Evolutionary conservation across 2,329 filamentous ascomycete genomes (phyloP).

Genomic region (Madurella mycetomatis): DNA sequence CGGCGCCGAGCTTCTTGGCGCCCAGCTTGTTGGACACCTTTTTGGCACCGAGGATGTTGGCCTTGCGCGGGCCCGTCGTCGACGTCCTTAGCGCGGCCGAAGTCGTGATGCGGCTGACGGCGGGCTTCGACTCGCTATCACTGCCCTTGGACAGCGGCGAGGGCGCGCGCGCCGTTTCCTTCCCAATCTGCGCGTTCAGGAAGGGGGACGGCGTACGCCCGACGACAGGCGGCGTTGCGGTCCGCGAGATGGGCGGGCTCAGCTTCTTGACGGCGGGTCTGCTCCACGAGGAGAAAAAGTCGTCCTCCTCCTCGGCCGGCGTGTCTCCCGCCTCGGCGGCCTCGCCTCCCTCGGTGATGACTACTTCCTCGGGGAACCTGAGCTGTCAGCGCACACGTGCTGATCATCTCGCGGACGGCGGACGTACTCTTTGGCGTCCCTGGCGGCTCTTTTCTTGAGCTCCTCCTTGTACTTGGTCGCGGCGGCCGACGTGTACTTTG

Average conservation of each 20-base stretch:
- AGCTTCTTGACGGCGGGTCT: slow-evolving; percentile 96
- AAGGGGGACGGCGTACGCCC: slow-evolving; percentile 87
- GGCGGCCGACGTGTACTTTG: slow-evolving; percentile 91
- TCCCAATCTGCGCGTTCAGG: slow-evolving; percentile 70
- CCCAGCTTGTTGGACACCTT: slow-evolving; percentile 77
- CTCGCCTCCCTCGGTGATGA: slow-evolving; percentile 70
- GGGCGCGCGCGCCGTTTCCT: slow-evolving; percentile 69
- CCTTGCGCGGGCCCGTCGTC: slow-evolving; percentile 66
- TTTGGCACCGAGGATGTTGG: slow-evolving; percentile 80
- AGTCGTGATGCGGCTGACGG: slow-evolving; percentile 68
- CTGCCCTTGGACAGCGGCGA: slow-evolving; percentile 70
- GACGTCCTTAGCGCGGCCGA: slow-evolving; percentile 81
- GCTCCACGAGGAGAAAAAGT: slow-evolving; percentile 99
- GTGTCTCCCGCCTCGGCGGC: slow-evolving; percentile 65
- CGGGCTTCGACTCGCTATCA: slow-evolving; percentile 48
- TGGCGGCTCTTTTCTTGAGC: slow-evolving; percentile 75
- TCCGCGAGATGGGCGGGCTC: slow-evolving; percentile 87
- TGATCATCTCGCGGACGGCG: neutral
- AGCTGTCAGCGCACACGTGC: slow-evolving; percentile 19
- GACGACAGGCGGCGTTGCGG: slow-evolving; percentile 75
- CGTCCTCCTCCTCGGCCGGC: slow-evolving; percentile 80
- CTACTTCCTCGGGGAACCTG: slow-evolving; percentile 80
- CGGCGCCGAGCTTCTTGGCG: slow-evolving; percentile 79
- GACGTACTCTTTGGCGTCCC: slow-evolving; percentile 77
- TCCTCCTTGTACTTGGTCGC: slow-evolving; percentile 98